Evolutionary conservation across 805 yeast species (phyloP).

Genomic region (Metschnikowia reukaufii): DNA sequence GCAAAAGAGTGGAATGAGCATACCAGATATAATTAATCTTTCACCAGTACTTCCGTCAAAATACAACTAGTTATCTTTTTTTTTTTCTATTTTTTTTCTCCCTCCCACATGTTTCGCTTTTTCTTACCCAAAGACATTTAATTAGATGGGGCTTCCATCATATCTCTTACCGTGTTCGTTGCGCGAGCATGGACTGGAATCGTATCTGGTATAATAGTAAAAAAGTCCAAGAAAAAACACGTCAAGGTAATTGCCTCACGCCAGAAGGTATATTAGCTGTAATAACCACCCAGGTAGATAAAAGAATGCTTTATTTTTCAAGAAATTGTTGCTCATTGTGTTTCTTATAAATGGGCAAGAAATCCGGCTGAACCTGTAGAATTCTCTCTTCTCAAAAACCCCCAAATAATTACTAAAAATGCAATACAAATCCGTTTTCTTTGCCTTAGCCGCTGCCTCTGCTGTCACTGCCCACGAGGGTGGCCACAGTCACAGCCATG

Average conservation of each 20-base stretch:
- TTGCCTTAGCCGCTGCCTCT: background rate
- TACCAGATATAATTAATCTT: too few species aligned
- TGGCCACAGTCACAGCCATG: background rate
- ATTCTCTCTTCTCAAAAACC: too few species aligned
- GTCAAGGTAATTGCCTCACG: background rate
- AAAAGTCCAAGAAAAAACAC: background rate
- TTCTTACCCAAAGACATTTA: too few species aligned
- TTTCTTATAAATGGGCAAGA: background rate
- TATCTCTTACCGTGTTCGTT: too few species aligned
- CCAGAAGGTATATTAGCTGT: background rate
- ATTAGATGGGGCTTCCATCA: background rate
- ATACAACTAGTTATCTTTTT: too few species aligned
- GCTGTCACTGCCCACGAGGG: background rate
- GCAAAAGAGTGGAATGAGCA: too few species aligned
- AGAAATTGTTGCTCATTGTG: background rate
- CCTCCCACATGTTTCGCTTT: too few species aligned
- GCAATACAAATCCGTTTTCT: background rate
- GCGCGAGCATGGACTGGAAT: background rate
- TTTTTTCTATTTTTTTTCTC: too few species aligned
- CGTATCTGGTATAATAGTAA: background rate
- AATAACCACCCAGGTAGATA: background rate
- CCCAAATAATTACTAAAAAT: too few species aligned
- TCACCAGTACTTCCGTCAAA: too few species aligned
- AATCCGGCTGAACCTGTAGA: background rate
- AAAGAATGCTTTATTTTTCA: background rate